Base-by-base conservation (phyloP, 1,284 basidiomycete species). In the Hymenochaete sp. region DNA sequence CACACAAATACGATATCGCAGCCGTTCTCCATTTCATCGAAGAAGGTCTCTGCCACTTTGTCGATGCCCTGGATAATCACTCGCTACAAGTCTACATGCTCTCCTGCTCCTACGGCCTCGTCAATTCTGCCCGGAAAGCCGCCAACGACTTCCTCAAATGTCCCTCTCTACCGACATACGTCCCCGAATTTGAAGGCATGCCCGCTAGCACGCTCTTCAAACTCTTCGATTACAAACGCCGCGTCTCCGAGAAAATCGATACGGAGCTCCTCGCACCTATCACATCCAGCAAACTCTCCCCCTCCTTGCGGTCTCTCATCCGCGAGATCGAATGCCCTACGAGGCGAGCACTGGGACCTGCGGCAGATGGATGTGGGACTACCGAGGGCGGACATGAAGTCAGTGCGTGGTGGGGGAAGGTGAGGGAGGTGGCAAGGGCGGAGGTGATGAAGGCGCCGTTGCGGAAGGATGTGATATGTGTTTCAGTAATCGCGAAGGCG, bases 1-100 rank as follows among this genome's bases (percentile, higher is more conserved):
- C 46, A n/a, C 46, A 31, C 33, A 48, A 48, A 24, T 48, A 48
- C 24, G 46, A 48, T 10, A 48, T 48, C 42, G 33, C 10, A 3
- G 11, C 27, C 9, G 40, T 47, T 4, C 9, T 42, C 11, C 18
- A 47, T 27, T 8, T 28, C 1, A 19, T 42, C 9, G 39, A 42
- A n/a, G 32, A 36, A 6, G 18, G 19, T 16, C 35, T 47, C 9
- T 25, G 39, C 14, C 5, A 31, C 13, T 7, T 40, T n/a, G 32
- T 35, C 21, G 14, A 16, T n/a, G 32, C 14, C 5, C 13, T 5
- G 13, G 32, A 35, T 35, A 31, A 31, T 14, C 28, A 9, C 4
- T 11, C 47, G 5, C 18, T 48, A 29, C 26, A 39, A 28, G 19
- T 48, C 8, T 48, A 32, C 19, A 21, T 37, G 16, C 27, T 48